Base-by-base conservation (phyloP, 208 protist species). In the Trypanosomatidae sp. region DNA sequence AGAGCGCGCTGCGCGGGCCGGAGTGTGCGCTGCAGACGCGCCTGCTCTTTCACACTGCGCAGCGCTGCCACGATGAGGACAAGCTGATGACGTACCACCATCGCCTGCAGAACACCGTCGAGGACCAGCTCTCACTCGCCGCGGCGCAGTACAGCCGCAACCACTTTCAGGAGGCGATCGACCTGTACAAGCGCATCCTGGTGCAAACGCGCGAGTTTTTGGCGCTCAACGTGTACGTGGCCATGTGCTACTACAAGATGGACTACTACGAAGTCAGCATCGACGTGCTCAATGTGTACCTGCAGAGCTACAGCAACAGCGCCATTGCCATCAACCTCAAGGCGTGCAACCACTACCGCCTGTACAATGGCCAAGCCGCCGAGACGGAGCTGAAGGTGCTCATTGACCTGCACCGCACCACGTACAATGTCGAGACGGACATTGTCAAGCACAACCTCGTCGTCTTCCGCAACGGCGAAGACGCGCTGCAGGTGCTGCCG, bases 191-290 rank as follows among this genome's bases (percentile, higher is more conserved):
- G 65, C 77, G 85, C 19, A 84, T 98, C 32, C 64, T 98, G 7
- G 58, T 97, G 15, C 87, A 98, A 43, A 92, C 95, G 24, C 71
- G 79, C 7, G 88, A 96, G 43, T 97, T 87, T 52, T 41, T 86
- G 0, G 92, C 94, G 0, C 71, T 98, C 1, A 92, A 98, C 53
- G 89, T 98, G 10, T 98, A 98, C 60, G 70, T 98, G 18, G 94
- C 95, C 3, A 82, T 98, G 62, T 98, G 96, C 69, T 98, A 98
- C 71, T 98, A 97, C 70, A 98, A 98, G 65, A 83, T 98, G 30
- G 95, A 98, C 61, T 98, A 97, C 59, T 98, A 97, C 66, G 90
- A 96, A 54, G 81, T 95, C 42, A 94, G 86, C 33, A 61, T 94
- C 10, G 89, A 96, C 26, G 78, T 96, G 18, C 56, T 96, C 18